Percentiles rank a stretch among this genome's conserved stretches.
Evolutionary conservation across 257 asterid species (phyloP).

Genomic region (Ilex aquifolium): DNA sequence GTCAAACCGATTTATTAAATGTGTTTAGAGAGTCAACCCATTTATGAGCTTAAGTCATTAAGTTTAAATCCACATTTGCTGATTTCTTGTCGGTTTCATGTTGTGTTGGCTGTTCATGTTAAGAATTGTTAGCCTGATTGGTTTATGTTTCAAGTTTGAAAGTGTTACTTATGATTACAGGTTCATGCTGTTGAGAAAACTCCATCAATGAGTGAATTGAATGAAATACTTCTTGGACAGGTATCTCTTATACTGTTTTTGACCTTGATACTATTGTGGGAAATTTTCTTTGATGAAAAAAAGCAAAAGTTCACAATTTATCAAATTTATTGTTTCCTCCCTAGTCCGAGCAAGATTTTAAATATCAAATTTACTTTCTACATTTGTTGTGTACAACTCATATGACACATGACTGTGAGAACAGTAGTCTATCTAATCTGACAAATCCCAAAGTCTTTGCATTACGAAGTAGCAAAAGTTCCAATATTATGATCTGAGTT

Average conservation of each 20-base stretch:
- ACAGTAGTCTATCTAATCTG: no score
- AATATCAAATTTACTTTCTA: no score
- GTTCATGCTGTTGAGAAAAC: constrained; percentile 95
- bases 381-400: no score
- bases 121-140: neutral
- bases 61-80: no score
- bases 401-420: no score
- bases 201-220: constrained; percentile 98
- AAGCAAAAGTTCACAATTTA: neutral
- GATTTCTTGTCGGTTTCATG: no score
- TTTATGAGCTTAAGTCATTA: no score
- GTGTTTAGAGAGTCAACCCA: no score
- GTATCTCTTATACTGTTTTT: constrained; percentile 29
- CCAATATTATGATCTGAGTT: constrained; percentile 5
- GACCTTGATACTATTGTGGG: neutral
- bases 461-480: no score
- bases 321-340: neutral
- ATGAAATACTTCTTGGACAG: constrained; percentile 95
- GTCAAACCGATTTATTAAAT: no score
- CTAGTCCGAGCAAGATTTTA: neutral
- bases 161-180: constrained; percentile 36
- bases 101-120: no score
- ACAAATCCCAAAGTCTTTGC: no score
- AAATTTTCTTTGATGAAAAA: constrained; percentile 3
- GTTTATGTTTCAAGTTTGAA: constrained; percentile 2